Evolutionary conservation across 352 stramenopile species (phyloP).

Genomic region (Globisporangium sylvaticum): DNA sequence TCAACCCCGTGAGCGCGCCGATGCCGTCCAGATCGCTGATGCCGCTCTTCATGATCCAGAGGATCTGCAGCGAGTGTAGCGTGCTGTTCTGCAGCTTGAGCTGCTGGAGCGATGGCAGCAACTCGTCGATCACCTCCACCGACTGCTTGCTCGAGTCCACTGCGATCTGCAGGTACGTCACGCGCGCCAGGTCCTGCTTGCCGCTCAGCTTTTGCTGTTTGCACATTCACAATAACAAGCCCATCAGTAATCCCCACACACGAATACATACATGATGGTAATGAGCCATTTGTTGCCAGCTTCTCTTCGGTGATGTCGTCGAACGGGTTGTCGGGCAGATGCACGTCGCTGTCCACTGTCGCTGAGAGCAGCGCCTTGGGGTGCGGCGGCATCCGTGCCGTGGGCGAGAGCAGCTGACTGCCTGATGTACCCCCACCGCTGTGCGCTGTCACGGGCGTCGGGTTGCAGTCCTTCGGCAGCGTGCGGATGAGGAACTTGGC

Average conservation of each 20-base stretch:
- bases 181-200: constrained; percentile 48
- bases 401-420: constrained; percentile 24
- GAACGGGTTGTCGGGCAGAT: constrained; percentile 61
- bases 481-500: constrained; percentile 70
- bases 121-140: constrained; percentile 71
- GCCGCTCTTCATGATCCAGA: constrained; percentile 60
- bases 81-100: constrained; percentile 61
- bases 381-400: constrained; percentile 5
- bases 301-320: constrained; percentile 79
- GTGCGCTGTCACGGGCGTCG: constrained; percentile 35
- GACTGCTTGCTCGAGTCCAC: constrained; percentile 80
- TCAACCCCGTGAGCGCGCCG: constrained; percentile 55
- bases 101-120: constrained; percentile 69
- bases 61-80: constrained; percentile 50
- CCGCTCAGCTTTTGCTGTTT: constrained; percentile 56
- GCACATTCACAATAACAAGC: neutral
- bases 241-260: neutral
- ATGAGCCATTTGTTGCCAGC: constrained; percentile 26
- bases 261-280: neutral
- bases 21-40: constrained; percentile 86
- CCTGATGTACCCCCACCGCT: constrained; percentile 2
- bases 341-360: constrained; percentile 16
- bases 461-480: constrained; percentile 68
- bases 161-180: constrained; percentile 56
- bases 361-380: neutral